Evolutionary conservation across 768 basidiomycete genomes (phyloP).

Genomic region (Chalciporus pseudorubinellus): DNA sequence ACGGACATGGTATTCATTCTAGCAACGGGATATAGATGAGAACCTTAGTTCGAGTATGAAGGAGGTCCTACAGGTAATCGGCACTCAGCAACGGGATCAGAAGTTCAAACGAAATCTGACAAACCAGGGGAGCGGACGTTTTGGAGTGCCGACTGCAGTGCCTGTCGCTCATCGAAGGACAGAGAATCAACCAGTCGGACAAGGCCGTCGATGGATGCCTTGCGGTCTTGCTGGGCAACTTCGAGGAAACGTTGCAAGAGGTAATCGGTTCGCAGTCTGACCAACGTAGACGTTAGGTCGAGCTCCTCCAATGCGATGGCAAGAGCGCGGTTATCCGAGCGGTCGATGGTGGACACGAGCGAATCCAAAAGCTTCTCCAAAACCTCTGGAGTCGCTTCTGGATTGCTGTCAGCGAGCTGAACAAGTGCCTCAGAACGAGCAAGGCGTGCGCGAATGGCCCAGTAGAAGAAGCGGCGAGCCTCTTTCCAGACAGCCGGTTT

Average conservation of each 20-base stretch:
- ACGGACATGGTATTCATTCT: slow-evolving; percentile 3
- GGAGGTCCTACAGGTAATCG: slow-evolving; percentile 35
- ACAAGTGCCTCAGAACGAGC: slow-evolving; percentile 65
- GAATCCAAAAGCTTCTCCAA: slow-evolving; percentile 62
- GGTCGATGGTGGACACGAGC: slow-evolving; percentile 53
- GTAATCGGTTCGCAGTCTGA: slow-evolving; percentile 67
- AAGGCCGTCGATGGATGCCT: slow-evolving; percentile 73
- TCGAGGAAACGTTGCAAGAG: slow-evolving; percentile 65
- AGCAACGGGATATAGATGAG: background rate
- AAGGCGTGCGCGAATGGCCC: slow-evolving; percentile 83
- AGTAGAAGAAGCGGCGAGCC: slow-evolving; percentile 89
- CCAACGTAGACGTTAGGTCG: slow-evolving; percentile 59
- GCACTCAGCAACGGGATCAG: slow-evolving; percentile 1
- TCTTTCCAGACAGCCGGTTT: slow-evolving; percentile 84
- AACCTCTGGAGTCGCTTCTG: slow-evolving; percentile 65
- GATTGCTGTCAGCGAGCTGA: slow-evolving; percentile 66
- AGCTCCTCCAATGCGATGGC: slow-evolving; percentile 70
- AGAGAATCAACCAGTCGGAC: slow-evolving; percentile 70
- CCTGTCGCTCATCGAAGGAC: slow-evolving; percentile 66
- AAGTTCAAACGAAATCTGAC: slow-evolving; percentile 19
- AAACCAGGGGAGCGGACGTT: slow-evolving; percentile 58
- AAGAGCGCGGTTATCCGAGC: slow-evolving; percentile 52
- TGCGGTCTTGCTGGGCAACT: slow-evolving; percentile 70
- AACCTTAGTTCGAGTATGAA: slow-evolving; percentile 36
- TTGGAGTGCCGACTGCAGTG: slow-evolving; percentile 61